Percentiles rank a stretch among this genome's conserved stretches.
Evolutionary conservation across 2,329 filamentous ascomycete genomes (phyloP).

Genomic region (Teratosphaeria viscida): DNA sequence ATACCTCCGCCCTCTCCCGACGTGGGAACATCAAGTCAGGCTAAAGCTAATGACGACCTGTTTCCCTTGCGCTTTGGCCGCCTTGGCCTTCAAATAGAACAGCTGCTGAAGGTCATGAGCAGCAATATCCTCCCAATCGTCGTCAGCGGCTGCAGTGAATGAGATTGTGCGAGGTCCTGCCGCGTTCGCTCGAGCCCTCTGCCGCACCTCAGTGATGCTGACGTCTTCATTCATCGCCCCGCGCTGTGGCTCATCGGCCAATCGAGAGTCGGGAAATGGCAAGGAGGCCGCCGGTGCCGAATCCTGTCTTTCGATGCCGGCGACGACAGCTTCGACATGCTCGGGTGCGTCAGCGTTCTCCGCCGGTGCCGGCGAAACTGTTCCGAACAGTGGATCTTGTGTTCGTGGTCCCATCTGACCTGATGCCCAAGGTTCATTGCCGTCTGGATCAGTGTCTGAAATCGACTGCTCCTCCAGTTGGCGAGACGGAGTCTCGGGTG

Average conservation of each 20-base stretch:
- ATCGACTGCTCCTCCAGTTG: neutral
- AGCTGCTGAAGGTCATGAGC: neutral
- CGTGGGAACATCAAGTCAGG: neutral
- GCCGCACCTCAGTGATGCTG: neutral
- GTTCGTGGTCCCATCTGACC: neutral
- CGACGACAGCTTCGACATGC: neutral
- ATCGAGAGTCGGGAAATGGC: neutral
- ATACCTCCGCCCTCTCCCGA: neutral
- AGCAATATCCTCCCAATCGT: slow-evolving; percentile 3
- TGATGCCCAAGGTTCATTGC: neutral
- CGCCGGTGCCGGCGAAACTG: neutral
- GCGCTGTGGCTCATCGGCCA: neutral
- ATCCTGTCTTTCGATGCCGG: neutral
- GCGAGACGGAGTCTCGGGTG: neutral
- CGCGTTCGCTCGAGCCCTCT: neutral
- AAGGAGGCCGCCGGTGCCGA: neutral
- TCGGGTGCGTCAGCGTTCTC: neutral
- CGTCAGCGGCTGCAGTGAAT: neutral
- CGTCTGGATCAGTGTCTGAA: neutral
- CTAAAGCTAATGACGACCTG: neutral
- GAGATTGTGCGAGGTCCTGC: neutral
- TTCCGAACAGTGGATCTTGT: neutral
- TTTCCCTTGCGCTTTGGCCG: neutral
- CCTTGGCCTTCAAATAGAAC: neutral
- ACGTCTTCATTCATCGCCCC: neutral